These are phyloP conservation scores for Apiosordaria backusii DNA, from an alignment of 495 filamentous ascomycete species.

Conservation along the genomic window DNA sequence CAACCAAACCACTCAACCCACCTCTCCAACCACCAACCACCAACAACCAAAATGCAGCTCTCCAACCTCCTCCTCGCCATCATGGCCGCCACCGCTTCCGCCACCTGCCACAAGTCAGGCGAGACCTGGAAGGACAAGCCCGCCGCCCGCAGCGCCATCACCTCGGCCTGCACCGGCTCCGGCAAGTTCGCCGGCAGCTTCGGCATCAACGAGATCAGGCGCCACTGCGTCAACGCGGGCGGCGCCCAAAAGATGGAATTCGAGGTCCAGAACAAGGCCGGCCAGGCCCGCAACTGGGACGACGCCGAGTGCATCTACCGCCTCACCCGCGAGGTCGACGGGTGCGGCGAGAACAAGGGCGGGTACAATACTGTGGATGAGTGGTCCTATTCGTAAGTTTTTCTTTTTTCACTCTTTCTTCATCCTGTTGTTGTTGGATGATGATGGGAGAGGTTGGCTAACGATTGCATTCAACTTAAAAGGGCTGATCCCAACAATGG, in stretches of 20 bases:
- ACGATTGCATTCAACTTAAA: not conserved
- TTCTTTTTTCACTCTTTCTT: not conserved
- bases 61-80: slow-evolving; percentile 35
- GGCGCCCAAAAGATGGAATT: slow-evolving; percentile 3
- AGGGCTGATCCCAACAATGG: not conserved
- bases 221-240: not conserved
- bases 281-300: not conserved
- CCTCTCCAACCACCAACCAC: slow-evolving; percentile 29
- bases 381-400: not conserved
- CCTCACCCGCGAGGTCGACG: not conserved
- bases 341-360: not conserved
- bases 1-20: slow-evolving; percentile 15
- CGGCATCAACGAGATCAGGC: not conserved
- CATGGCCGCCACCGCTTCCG: slow-evolving; percentile 4
- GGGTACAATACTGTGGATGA: not conserved
- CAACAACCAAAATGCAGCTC: slow-evolving; percentile 16
- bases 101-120: slow-evolving; percentile 24
- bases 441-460: not conserved
- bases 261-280: slow-evolving; percentile 1
- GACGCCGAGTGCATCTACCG: not conserved
- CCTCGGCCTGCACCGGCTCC: slow-evolving; percentile 1
- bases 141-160: slow-evolving; percentile 7
- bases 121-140: not conserved
- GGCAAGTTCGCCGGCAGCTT: slow-evolving; percentile 1
- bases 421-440: not conserved